Evolutionary conservation across 2,329 filamentous ascomycete species (phyloP).

Genomic region (Aureobasidium sp.): DNA sequence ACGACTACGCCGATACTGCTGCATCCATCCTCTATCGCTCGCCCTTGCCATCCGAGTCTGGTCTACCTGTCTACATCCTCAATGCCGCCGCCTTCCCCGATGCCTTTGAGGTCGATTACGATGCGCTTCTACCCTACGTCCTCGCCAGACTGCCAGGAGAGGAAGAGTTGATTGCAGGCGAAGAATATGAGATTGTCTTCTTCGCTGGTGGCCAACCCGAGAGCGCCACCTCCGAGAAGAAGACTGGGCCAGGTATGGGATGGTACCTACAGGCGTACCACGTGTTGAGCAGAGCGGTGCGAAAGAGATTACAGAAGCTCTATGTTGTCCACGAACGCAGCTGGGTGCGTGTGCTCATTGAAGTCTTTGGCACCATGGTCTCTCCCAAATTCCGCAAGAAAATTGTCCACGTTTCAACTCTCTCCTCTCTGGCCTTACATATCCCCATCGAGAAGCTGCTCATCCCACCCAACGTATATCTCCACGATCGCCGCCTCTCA

Average conservation of each 20-base stretch:
- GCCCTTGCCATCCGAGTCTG: constrained; percentile 43
- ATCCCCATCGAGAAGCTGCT: constrained; percentile 47
- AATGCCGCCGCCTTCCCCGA: constrained; percentile 53
- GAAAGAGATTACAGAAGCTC: constrained; percentile 49
- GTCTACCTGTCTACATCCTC: constrained; percentile 48
- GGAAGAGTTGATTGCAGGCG: constrained; percentile 47
- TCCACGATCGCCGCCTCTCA: constrained; percentile 46
- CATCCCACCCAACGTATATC: constrained; percentile 48
- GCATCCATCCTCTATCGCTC: constrained; percentile 50
- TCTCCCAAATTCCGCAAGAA: constrained; percentile 52
- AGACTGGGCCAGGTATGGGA: constrained; percentile 45
- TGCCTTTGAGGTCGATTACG: constrained; percentile 47
- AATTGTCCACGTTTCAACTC: constrained; percentile 48
- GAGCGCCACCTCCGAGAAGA: constrained; percentile 38
- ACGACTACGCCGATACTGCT: constrained; percentile 42
- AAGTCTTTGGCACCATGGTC: constrained; percentile 51
- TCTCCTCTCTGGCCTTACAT: constrained; percentile 44
- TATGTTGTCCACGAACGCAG: constrained; percentile 53
- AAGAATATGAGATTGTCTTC: constrained; percentile 51
- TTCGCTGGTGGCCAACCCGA: constrained; percentile 49
- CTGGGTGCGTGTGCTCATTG: constrained; percentile 50
- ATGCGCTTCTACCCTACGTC: constrained; percentile 49
- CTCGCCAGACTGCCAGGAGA: constrained; percentile 48
- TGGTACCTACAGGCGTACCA: constrained; percentile 55
- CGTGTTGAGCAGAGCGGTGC: constrained; percentile 46